Evolutionary conservation across 495 filamentous ascomycete genomes (phyloP), one percentile per base, ranked within the genome.

Genomic region (Neurospora tetrasperma): DNA sequence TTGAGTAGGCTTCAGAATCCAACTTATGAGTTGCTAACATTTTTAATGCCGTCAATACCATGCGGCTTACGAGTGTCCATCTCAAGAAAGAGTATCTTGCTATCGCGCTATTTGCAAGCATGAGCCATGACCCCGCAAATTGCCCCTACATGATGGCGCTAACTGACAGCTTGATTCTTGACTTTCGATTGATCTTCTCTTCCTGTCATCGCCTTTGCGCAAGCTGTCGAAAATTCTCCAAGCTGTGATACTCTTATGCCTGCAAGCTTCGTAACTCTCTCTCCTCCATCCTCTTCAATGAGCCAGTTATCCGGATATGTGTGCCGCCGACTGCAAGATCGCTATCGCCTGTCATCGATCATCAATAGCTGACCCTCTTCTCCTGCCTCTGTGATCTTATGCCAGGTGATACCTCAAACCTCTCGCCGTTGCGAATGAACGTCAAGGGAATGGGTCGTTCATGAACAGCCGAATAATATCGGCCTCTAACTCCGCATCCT

Each of bases 31-130:
- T n/a, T n/a, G n/a, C n/a, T n/a, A n/a, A n/a, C n/a, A n/a, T n/a
- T n/a, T n/a, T n/a, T n/a, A n/a, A n/a, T n/a, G n/a, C n/a, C n/a
- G n/a, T n/a, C n/a, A 5, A 42, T 5, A 4, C 12, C 5, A 42
- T 5, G 14, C 2, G 4, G 12, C 5, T 0, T 16, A 12, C 42
- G 43, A 46, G 43, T 46, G 43, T 46, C 43, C n/a, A 20, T 20
- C 0, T 2, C n/a, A 4, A 0, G 9, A 0, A 20, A 46, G n/a
- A 11, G 43, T 46, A n/a, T 20, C 9, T 0, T 46, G 18, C n/a
- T 46, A 46, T 46, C 9, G 9, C n/a, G 43, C 43, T 10, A 46
- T 46, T 10, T 11, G 8, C 43, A n/a, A n/a, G 18, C 18, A 46
- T 46, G 8, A 46, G 43, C 18, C 18, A 0, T 46, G 18, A 0